These are phyloP conservation scores for Pichia gijzeniarum DNA, from an alignment of 805 yeast species.

Conservation along the genomic window DNA sequence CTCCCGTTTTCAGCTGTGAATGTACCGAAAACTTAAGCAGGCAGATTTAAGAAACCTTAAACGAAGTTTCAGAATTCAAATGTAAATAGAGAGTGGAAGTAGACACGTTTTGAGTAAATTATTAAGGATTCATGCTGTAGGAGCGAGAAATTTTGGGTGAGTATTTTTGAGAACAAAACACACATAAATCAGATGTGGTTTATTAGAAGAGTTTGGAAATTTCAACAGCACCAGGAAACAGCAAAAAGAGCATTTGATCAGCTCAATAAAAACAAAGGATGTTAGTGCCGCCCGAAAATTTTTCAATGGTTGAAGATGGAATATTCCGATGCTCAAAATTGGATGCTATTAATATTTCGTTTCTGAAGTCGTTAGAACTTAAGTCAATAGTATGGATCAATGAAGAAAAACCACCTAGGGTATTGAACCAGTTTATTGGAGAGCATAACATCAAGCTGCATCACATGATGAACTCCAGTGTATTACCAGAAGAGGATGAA, in stretches of 20 bases:
- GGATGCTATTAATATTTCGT: slow-evolving; percentile 71
- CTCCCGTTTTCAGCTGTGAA: neutral
- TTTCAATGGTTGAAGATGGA: slow-evolving; percentile 86
- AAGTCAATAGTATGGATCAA: slow-evolving; percentile 68
- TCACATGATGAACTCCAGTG: slow-evolving; percentile 31
- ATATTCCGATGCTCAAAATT: slow-evolving; percentile 75
- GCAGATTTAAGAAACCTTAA: too few relatives aligned
- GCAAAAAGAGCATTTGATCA: too few relatives aligned
- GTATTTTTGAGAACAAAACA: too few relatives aligned
- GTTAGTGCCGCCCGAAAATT: slow-evolving; percentile 91
- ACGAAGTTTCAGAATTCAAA: neutral
- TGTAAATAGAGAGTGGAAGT: neutral
- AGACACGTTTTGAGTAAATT: neutral
- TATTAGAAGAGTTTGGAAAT: too few relatives aligned
- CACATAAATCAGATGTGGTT: too few relatives aligned
- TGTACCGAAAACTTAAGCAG: neutral
- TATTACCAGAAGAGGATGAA: slow-evolving; percentile 23
- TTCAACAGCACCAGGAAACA: too few relatives aligned
- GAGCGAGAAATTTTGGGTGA: too few relatives aligned
- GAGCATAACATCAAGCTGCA: slow-evolving; percentile 47
- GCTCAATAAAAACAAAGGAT: slow-evolving; percentile 30
- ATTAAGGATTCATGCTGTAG: too few relatives aligned
- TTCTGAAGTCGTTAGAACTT: slow-evolving; percentile 65
- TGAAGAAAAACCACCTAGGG: slow-evolving; percentile 77
- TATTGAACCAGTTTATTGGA: slow-evolving; percentile 59